Conservation (phyloP, 2,329 filamentous ascomycete genomes). For the Claviceps pazoutovae region DNA sequence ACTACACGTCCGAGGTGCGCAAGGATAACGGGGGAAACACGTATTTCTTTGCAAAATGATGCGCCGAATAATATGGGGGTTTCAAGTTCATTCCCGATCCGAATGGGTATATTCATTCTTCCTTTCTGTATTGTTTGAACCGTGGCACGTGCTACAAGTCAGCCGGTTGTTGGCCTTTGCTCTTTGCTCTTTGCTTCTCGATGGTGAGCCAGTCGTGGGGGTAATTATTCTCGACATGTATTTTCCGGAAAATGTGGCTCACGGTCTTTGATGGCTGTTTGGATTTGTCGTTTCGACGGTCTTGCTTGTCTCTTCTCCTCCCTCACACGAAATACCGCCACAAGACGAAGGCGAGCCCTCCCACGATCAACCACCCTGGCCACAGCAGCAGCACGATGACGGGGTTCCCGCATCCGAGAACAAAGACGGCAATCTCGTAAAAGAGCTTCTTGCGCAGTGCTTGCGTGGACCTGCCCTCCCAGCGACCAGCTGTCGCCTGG, state of each 20-base stretch:
- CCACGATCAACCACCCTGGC: conserved; percentile 41
- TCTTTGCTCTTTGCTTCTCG: background rate
- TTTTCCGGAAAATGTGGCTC: background rate
- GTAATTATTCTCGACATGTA: background rate
- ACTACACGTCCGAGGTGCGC: conserved; percentile 64
- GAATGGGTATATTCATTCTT: background rate
- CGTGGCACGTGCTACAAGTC: background rate
- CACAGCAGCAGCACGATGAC: conserved; percentile 39
- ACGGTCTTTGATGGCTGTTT: background rate
- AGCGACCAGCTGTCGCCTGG: conserved; percentile 16
- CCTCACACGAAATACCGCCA: conserved; percentile 21
- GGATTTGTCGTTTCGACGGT: too few species aligned
- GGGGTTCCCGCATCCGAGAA: conserved; percentile 36
- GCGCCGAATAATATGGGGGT: background rate
- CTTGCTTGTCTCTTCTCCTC: background rate
- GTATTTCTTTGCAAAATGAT: conserved; percentile 62
- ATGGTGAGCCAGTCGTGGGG: background rate
- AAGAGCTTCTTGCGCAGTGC: conserved; percentile 32
- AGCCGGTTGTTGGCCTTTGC: background rate
- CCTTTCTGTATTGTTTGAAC: background rate
- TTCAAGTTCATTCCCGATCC: background rate
- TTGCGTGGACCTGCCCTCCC: conserved; percentile 23
- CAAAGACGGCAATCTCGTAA: conserved; percentile 36
- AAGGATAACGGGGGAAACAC: conserved; percentile 82
- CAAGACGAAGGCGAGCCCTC: conserved; percentile 17